Conservation (phyloP, 768 basidiomycete species). For the Tephrocybe sp. region DNA sequence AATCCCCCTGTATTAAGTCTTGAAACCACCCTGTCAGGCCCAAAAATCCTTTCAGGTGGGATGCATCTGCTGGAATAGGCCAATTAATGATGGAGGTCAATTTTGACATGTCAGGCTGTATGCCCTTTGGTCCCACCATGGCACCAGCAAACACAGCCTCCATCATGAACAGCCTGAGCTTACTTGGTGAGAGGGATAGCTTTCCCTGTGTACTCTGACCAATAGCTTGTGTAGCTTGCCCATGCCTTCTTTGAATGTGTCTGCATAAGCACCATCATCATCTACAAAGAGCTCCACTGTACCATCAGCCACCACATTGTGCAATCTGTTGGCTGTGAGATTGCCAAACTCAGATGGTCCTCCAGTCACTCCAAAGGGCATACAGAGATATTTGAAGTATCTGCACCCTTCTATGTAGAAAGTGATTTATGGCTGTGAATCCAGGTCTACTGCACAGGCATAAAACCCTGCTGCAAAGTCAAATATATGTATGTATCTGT, state of each 20-base stretch:
- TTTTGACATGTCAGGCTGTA: constrained; percentile 35
- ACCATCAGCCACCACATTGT: constrained; percentile 23
- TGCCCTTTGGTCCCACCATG: constrained; percentile 28
- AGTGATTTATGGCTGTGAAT: too few relatives aligned
- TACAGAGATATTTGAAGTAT: too few relatives aligned
- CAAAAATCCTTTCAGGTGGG: constrained; percentile 31
- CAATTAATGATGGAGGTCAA: constrained; percentile 37
- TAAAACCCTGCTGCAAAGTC: too few relatives aligned
- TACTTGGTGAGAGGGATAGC: constrained; percentile 36
- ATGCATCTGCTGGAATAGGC: constrained; percentile 25
- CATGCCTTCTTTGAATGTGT: constrained; percentile 29
- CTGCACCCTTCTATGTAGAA: constrained; percentile 28
- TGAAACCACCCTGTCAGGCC: constrained; percentile 36
- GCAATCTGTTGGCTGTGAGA: constrained; percentile 22
- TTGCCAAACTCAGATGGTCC: constrained; percentile 35
- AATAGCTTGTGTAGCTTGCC: constrained; percentile 30
- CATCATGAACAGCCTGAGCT: constrained; percentile 34
- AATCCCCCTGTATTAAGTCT: constrained; percentile 32
- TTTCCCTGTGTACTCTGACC: constrained; percentile 20
- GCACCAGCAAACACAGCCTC: too few relatives aligned
- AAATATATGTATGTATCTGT: too few relatives aligned
- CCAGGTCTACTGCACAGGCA: too few relatives aligned
- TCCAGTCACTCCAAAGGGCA: constrained; percentile 43
- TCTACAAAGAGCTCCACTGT: constrained; percentile 39
- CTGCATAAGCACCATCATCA: constrained; percentile 31